Evolutionary conservation across 2,329 filamentous ascomycete genomes (phyloP).

Genomic region (Lasiodiplodia theobromae): DNA sequence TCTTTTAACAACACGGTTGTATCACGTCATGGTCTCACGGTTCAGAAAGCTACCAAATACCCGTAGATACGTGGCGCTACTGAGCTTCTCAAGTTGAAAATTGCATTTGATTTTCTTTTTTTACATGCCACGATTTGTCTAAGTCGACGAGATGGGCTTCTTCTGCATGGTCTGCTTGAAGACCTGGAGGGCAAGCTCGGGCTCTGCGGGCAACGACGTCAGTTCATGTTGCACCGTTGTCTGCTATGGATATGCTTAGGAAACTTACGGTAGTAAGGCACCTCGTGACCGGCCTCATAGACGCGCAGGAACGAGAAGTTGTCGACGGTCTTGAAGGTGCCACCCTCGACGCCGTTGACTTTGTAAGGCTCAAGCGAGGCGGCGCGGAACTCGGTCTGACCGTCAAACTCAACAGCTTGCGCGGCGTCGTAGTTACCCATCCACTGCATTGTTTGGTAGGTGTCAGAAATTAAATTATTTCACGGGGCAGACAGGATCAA

Average conservation of each 20-base stretch:
- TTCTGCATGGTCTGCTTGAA: conserved; percentile 57
- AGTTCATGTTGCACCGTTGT: neutral
- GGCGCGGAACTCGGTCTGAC: conserved; percentile 50
- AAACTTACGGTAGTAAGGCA: conserved; percentile 43
- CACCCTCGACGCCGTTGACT: conserved; percentile 56
- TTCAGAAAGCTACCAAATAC: too few species aligned
- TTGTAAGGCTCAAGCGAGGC: conserved; percentile 53
- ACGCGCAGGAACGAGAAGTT: conserved; percentile 60
- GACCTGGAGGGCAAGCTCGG: conserved; percentile 53
- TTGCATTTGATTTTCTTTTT: neutral
- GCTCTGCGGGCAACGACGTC: conserved; percentile 40
- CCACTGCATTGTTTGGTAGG: conserved; percentile 35
- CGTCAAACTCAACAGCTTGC: conserved; percentile 55
- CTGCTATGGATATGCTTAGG: too few species aligned
- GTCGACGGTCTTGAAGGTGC: conserved; percentile 59
- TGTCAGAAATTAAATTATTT: too few species aligned
- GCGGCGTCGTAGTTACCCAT: conserved; percentile 51
- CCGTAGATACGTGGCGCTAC: too few species aligned
- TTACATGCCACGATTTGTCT: neutral
- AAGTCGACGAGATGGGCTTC: conserved; percentile 46
- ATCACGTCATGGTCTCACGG: too few species aligned
- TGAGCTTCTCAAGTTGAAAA: too few species aligned
- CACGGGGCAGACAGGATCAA: too few species aligned
- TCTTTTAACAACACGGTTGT: too few species aligned
- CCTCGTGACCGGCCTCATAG: conserved; percentile 55